A percentile compares a stretch with the other conserved stretches of the same genome.
Evolutionary conservation across 2,329 filamentous ascomycete species (phyloP).

Genomic region (Chaetomium sp.): DNA sequence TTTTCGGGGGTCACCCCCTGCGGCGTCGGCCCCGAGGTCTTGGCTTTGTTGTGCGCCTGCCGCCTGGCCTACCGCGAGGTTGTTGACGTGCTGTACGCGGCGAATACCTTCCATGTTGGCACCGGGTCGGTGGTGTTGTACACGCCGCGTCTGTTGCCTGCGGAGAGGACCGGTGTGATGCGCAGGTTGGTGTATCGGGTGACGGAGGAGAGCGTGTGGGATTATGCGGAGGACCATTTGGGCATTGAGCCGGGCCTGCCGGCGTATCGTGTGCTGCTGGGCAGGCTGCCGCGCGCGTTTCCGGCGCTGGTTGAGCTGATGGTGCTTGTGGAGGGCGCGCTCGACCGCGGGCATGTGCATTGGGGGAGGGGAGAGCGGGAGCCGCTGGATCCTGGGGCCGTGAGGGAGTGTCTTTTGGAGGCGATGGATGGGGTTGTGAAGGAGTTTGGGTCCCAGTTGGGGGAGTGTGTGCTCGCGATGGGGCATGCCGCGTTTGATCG

Average conservation of each 20-base stretch:
- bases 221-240: slow-evolving; percentile 23
- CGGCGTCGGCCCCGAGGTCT: slow-evolving; percentile 11
- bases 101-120: slow-evolving; percentile 23
- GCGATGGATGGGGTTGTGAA: slow-evolving; percentile 19
- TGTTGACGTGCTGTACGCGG: slow-evolving; percentile 21
- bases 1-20: slow-evolving; percentile 10
- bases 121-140: slow-evolving; percentile 24
- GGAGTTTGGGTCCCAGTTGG: slow-evolving; percentile 7
- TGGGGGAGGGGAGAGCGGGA: neutral
- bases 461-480: slow-evolving; percentile 21
- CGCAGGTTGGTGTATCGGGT: slow-evolving; percentile 15
- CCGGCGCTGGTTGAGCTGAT: slow-evolving; percentile 15
- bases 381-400: neutral
- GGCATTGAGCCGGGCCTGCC: slow-evolving; percentile 11
- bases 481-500: slow-evolving; percentile 12
- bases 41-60: slow-evolving; percentile 19
- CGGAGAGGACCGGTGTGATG: slow-evolving; percentile 1
- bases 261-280: slow-evolving; percentile 17
- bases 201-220: slow-evolving; percentile 17
- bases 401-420: slow-evolving; percentile 10
- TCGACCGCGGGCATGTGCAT: neutral
- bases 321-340: slow-evolving; percentile 5
- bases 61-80: slow-evolving; percentile 25
- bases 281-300: slow-evolving; percentile 20
- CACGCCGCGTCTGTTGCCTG: slow-evolving; percentile 12